phyloP scores from a whole-genome alignment of 2,329 filamentous ascomycete species.

The Colletotrichum graminicola region DNA sequence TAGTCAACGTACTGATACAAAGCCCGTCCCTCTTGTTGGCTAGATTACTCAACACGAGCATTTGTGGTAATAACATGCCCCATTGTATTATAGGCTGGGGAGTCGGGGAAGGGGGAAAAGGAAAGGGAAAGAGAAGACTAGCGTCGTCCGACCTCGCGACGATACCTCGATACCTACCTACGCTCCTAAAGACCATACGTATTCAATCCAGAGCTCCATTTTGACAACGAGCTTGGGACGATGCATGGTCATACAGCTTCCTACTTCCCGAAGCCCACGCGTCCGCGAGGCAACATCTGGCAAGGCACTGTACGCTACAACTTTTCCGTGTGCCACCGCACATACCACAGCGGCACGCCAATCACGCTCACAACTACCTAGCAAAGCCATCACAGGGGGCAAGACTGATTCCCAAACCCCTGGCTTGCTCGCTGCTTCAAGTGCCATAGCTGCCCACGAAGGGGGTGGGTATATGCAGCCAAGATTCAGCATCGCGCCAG shows the following conservation, averaged over 20 bases:
- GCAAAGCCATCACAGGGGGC: constrained; percentile 1
- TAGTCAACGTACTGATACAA: neutral
- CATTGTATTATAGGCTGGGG: too few relatives aligned
- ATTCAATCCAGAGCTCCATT: neutral
- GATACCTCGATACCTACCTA: too few relatives aligned
- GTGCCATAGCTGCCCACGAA: neutral
- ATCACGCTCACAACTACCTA: constrained; percentile 22
- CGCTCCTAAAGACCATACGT: neutral
- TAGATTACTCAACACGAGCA: constrained; percentile 2
- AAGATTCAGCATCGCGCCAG: neutral
- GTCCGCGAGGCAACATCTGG: constrained; percentile 1
- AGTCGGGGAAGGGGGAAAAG: neutral
- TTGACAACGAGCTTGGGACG: constrained; percentile 14
- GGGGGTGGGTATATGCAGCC: constrained; percentile 12
- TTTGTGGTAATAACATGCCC: too few relatives aligned
- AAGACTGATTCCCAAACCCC: constrained; percentile 18
- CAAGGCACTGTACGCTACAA: neutral
- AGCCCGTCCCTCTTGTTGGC: too few relatives aligned
- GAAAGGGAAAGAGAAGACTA: neutral
- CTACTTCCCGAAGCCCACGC: constrained; percentile 34
- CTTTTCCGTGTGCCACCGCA: constrained; percentile 9
- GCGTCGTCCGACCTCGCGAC: neutral
- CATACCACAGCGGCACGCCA: constrained; percentile 23
- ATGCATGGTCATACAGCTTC: constrained; percentile 28
- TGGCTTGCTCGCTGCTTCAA: constrained; percentile 19